Conservation (phyloP, 352 stramenopile genomes). For the Globisporangium acanthophoron region DNA sequence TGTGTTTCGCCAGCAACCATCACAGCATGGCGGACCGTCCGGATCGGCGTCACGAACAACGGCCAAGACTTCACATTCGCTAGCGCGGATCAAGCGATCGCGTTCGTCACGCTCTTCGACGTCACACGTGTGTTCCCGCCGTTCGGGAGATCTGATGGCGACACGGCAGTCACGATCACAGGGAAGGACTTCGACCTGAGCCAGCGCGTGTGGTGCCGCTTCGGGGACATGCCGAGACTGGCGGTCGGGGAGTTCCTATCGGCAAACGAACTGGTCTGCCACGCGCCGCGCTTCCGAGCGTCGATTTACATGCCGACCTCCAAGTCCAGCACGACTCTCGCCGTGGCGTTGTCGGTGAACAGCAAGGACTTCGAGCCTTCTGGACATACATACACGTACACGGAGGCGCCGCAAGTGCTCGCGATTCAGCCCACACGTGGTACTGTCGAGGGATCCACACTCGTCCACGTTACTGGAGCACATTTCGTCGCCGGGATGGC, state of each 20-base stretch:
- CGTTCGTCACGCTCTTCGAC: conserved; percentile 36
- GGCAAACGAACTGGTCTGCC: conserved; percentile 28
- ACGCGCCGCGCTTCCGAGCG: conserved; percentile 20
- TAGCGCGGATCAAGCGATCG: conserved; percentile 8
- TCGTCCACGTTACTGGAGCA: conserved; percentile 39
- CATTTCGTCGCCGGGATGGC: conserved; percentile 24
- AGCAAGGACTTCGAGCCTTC: conserved; percentile 58
- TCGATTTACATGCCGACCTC: not conserved
- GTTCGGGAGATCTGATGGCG: conserved; percentile 34
- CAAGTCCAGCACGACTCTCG: conserved; percentile 5
- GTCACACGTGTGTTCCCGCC: conserved; percentile 38
- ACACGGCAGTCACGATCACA: conserved; percentile 45
- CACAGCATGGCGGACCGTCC: conserved; percentile 15
- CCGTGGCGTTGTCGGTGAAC: conserved; percentile 64
- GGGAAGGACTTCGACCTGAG: conserved; percentile 43
- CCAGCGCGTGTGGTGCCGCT: conserved; percentile 53
- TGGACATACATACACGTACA: conserved; percentile 46
- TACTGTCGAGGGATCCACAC: conserved; percentile 42
- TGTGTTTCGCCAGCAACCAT: conserved; percentile 30
- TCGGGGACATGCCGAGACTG: conserved; percentile 33
- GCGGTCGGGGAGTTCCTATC: conserved; percentile 21
- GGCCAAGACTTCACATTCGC: conserved; percentile 29
- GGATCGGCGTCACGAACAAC: conserved; percentile 49
- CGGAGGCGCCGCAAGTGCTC: conserved; percentile 27
- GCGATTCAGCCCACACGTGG: conserved; percentile 44